These are phyloP conservation scores for Crithidia thermophila DNA, from an alignment of 208 protist genomes.

Conservation along the genomic window DNA sequence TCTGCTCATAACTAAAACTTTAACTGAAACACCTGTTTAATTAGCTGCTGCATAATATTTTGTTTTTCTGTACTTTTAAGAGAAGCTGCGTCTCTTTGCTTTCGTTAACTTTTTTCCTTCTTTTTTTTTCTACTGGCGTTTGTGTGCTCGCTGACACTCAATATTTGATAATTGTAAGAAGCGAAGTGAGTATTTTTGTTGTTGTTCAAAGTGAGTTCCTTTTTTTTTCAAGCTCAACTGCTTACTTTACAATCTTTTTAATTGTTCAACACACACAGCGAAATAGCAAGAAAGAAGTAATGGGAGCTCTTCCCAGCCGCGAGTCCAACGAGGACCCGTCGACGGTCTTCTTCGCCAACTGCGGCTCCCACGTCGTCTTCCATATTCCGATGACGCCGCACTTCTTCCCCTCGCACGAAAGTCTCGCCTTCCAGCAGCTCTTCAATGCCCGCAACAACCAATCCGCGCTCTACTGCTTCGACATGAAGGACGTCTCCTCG, in stretches of 20 bases:
- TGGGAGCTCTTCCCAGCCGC: conserved; percentile 62
- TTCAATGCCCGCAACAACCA: conserved; percentile 46
- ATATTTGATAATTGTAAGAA: too few species aligned
- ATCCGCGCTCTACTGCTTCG: conserved; percentile 62
- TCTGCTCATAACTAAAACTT: background rate
- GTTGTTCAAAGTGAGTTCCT: conserved; percentile 3
- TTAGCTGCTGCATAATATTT: too few species aligned
- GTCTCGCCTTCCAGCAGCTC: conserved; percentile 64
- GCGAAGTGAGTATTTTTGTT: too few species aligned
- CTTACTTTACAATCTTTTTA: background rate
- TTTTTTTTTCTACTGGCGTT: conserved; percentile 5
- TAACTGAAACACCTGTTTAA: background rate
- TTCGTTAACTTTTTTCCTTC: background rate
- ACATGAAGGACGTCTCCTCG: conserved; percentile 25
- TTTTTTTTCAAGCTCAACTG: conserved; percentile 1
- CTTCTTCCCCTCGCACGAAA: conserved; percentile 45
- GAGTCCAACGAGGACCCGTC: conserved; percentile 59
- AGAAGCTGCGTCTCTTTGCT: too few species aligned
- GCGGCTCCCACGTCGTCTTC: conserved; percentile 42
- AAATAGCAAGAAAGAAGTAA: conserved; percentile 11
- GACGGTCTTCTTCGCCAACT: conserved; percentile 45
- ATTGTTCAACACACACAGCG: background rate
- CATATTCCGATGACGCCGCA: conserved; percentile 59
- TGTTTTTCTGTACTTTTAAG: too few species aligned
- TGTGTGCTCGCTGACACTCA: background rate